Conservation (phyloP, 805 yeast species). For the Cephaloascus fragrans region DNA sequence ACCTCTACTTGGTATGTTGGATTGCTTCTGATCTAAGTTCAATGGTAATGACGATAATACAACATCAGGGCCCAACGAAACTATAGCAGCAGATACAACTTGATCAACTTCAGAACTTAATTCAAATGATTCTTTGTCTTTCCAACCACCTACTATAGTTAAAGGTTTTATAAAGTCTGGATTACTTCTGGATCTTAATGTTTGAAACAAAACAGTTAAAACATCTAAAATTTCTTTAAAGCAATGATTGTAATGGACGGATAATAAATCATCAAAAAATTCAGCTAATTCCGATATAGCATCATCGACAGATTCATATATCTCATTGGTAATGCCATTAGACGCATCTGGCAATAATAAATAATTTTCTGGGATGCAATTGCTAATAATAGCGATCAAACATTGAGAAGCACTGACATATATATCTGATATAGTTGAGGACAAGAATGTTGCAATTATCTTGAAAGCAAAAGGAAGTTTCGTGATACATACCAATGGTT, state of each 20-base stretch:
- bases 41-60: slow-evolving; percentile 71
- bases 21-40: slow-evolving; percentile 43
- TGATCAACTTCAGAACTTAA: slow-evolving; percentile 68
- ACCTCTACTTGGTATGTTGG: slow-evolving; percentile 72
- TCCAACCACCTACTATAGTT: slow-evolving; percentile 73
- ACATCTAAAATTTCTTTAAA: slow-evolving; percentile 68
- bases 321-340: slow-evolving; percentile 32
- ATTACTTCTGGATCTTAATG: slow-evolving; percentile 54
- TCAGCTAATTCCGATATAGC: slow-evolving; percentile 42
- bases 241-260: slow-evolving; percentile 68
- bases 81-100: slow-evolving; percentile 69
- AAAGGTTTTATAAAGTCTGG: slow-evolving; percentile 64
- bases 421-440: slow-evolving; percentile 55
- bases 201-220: slow-evolving; percentile 49
- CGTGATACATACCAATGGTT: slow-evolving; percentile 40
- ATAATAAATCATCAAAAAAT: slow-evolving; percentile 47
- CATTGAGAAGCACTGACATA: slow-evolving; percentile 79
- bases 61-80: slow-evolving; percentile 78
- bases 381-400: slow-evolving; percentile 64
- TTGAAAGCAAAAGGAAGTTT: slow-evolving; percentile 50
- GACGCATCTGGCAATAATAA: slow-evolving; percentile 41
- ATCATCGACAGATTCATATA: slow-evolving; percentile 48
- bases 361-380: slow-evolving; percentile 51
- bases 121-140: slow-evolving; percentile 71
- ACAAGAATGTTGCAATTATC: slow-evolving; percentile 52